Evolutionary conservation across 495 filamentous ascomycete species (phyloP), one percentile per base, ranked within the genome.

Genomic region (Acidomyces sp.): DNA sequence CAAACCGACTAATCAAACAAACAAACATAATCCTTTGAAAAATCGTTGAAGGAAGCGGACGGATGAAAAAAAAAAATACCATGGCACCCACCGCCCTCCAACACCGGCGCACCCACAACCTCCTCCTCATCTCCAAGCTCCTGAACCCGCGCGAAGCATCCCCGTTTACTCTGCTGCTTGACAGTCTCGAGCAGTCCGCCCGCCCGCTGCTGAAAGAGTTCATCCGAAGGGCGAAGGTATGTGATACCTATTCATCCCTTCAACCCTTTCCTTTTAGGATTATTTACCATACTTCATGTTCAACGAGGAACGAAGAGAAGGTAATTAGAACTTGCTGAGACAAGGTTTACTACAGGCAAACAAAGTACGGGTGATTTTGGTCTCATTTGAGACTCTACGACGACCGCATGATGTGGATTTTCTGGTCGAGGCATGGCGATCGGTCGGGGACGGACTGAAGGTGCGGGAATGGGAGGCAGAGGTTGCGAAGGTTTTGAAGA

Each of bases 71-170:
- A n/a, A n/a, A n/a, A n/a, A 19, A 17, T 22, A 27, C 16, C 32
- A 57, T 55, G 52, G 21, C 51, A 18, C 29, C 50, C 12, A 16
- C 34, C 15, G 34, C 35, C 9, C 34, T 56, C 1, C 43, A 56
- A 31, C 81, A 90, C 52, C 71, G 82, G 5, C 72, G 85, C 33
- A 82, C 82, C 18, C 88, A 95, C 61, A 88, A 85, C 61, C 59
- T 93, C 32, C 75, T 94, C 4, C 63, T 94, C 1, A 76, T 95
- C 27, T 83, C 85, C 39, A 88, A 87, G 45, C 63, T 95, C 2
- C 67, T 96, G 37, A 78, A 73, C 48, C 61, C 82, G 11, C 66
- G 82, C 23, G 85, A 93, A 55, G 78, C 78, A 2, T 92, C 85
- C 21, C 88, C 86, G 1, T 75, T 96, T 34, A 93, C 87, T 0